These are phyloP conservation scores for Paracorniculantispora psalliotae DNA, from an alignment of 2,329 filamentous ascomycete genomes.

Conservation along the genomic window DNA sequence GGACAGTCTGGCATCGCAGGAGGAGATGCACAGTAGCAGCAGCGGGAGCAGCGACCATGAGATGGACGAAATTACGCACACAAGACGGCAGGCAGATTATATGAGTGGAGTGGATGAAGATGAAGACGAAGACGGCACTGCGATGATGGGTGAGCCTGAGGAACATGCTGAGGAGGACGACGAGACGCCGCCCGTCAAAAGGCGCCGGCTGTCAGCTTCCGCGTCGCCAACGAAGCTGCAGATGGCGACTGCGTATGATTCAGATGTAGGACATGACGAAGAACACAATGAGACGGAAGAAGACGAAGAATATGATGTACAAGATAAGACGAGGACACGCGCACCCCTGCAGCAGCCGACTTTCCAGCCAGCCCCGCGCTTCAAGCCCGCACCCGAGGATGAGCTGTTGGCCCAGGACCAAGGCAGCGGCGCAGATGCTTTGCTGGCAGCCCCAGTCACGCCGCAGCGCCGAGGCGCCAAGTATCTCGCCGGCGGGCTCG, in stretches of 20 bases:
- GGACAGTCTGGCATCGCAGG: conserved; percentile 3
- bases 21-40: background rate
- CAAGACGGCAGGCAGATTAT: background rate
- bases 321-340: conserved; percentile 16
- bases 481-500: conserved; percentile 34
- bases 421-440: background rate
- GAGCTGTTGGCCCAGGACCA: conserved; percentile 17
- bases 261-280: background rate
- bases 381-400: conserved; percentile 26
- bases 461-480: conserved; percentile 30
- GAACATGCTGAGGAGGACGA: background rate
- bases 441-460: conserved; percentile 27
- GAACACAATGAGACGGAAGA: conserved; percentile 14
- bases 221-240: background rate
- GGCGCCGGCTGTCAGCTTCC: conserved; percentile 15
- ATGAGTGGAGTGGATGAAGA: conserved; percentile 9
- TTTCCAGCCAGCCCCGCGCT: conserved; percentile 35
- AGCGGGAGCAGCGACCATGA: background rate
- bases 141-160: background rate
- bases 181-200: conserved; percentile 18
- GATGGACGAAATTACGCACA: background rate
- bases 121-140: conserved; percentile 5
- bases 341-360: conserved; percentile 29
- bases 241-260: background rate
- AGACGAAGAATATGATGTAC: conserved; percentile 12